phyloP scores from a whole-genome alignment of 495 filamentous ascomycete species.

The Apodospora peruviana region DNA sequence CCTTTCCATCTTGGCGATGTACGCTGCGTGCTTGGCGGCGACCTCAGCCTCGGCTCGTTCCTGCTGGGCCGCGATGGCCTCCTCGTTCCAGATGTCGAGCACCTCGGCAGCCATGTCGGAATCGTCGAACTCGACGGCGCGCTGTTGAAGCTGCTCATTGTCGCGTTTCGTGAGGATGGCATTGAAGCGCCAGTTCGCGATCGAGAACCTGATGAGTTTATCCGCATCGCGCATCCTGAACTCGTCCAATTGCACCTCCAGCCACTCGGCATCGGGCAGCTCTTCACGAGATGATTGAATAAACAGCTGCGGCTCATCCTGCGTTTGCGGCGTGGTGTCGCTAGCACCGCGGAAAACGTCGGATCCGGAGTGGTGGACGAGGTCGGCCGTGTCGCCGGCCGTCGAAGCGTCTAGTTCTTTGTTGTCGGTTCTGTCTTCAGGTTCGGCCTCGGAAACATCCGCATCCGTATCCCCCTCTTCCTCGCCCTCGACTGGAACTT shows the following conservation, averaged over 20 bases:
- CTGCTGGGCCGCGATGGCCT: slow-evolving; percentile 3
- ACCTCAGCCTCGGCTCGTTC: slow-evolving; percentile 13
- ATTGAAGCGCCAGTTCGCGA: slow-evolving; percentile 12
- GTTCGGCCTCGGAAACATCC: slow-evolving; percentile 6
- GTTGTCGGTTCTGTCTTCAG: slow-evolving; percentile 5
- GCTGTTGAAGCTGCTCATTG: slow-evolving; percentile 4
- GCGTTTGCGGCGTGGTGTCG: slow-evolving; percentile 12
- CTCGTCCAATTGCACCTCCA: slow-evolving; percentile 16
- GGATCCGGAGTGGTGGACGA: slow-evolving; percentile 6
- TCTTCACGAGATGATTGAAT: slow-evolving; percentile 5
- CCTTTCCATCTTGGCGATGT: slow-evolving; percentile 23
- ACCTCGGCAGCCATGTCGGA: slow-evolving; percentile 17
- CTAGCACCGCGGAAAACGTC: slow-evolving; percentile 8
- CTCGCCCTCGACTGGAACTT: not conserved
- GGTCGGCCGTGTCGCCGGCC: slow-evolving; percentile 14
- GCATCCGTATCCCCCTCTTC: not conserved
- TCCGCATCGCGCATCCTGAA: slow-evolving; percentile 10
- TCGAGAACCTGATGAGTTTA: slow-evolving; percentile 7
- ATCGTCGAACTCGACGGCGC: slow-evolving; percentile 15
- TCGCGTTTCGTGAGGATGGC: slow-evolving; percentile 4
- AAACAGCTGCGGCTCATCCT: slow-evolving; percentile 8
- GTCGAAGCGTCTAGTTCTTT: slow-evolving; percentile 15
- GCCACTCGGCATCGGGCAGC: slow-evolving; percentile 3
- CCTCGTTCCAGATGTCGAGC: slow-evolving; percentile 22
- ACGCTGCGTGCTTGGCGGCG: slow-evolving; percentile 13